These are phyloP conservation scores for Volutella citrinella DNA, from an alignment of 2,329 filamentous ascomycete genomes.

Conservation along the genomic window DNA sequence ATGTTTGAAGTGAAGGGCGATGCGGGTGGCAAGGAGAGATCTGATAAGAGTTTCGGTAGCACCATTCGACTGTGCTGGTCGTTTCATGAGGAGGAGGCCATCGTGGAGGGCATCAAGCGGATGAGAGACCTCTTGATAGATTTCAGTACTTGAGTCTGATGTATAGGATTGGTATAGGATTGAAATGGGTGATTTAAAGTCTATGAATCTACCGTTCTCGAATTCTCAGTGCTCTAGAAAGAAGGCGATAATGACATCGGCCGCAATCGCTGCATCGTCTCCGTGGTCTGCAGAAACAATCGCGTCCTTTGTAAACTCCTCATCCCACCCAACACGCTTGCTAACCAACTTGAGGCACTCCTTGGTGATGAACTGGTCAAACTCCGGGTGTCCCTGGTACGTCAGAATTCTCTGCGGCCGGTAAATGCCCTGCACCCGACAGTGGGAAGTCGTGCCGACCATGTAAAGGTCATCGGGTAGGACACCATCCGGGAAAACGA, in stretches of 20 bases:
- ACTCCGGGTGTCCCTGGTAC: slow-evolving; percentile 3
- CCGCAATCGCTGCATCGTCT: slow-evolving; percentile 4
- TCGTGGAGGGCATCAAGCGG: slow-evolving; percentile 4
- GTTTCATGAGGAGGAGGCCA: slow-evolving; percentile 1
- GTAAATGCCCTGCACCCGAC: slow-evolving; percentile 2
- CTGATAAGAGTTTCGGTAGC: slow-evolving; percentile 1
- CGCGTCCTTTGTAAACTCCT: slow-evolving; percentile 1
- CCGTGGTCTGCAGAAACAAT: neutral
- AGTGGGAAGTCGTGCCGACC: slow-evolving; percentile 1
- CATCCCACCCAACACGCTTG: slow-evolving; percentile 1
- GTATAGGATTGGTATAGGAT: no score
- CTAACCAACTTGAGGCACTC: slow-evolving; percentile 3
- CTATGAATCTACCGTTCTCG: no score
- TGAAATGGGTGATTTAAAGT: no score
- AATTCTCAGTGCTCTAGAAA: neutral
- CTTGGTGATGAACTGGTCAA: slow-evolving; percentile 3
- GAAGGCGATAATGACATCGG: slow-evolving; percentile 2
- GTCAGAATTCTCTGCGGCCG: slow-evolving; percentile 1
- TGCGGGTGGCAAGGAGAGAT: neutral
- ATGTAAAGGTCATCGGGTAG: neutral
- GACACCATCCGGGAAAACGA: neutral
- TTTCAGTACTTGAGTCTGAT: no score
- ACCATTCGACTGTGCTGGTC: slow-evolving; percentile 3
- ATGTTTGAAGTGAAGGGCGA: slow-evolving; percentile 7
- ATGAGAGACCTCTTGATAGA: slow-evolving; percentile 3